A percentile compares a stretch with the other conserved stretches of the same genome.
Conservation (phyloP, 2,329 filamentous ascomycete species). For the Nothophoma quercina region DNA sequence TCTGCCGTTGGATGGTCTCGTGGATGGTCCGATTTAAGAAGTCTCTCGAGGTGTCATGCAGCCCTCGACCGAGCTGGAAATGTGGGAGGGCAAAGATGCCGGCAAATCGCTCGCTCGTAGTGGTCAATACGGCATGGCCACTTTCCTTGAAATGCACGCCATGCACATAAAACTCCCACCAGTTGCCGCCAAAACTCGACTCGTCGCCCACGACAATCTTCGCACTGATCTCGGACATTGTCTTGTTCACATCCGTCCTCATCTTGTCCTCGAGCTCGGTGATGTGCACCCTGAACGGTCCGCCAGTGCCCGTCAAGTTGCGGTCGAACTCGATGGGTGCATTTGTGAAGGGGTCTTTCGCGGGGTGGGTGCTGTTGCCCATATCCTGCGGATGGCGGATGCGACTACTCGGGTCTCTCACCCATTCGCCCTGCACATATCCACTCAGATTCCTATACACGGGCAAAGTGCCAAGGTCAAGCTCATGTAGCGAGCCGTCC, state of each 20-base stretch:
- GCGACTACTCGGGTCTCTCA: constrained; percentile 61
- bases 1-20: constrained; percentile 70
- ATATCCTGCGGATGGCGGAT: constrained; percentile 56
- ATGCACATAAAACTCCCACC: constrained; percentile 80
- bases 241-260: constrained; percentile 43
- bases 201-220: constrained; percentile 76
- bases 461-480: constrained; percentile 54
- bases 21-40: constrained; percentile 78
- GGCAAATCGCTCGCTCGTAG: constrained; percentile 86
- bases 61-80: constrained; percentile 68
- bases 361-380: constrained; percentile 64
- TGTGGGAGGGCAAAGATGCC: constrained; percentile 91
- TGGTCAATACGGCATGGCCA: constrained; percentile 81
- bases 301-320: constrained; percentile 75
- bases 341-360: constrained; percentile 71
- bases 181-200: constrained; percentile 69
- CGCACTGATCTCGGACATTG: constrained; percentile 73
- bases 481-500: constrained; percentile 35
- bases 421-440: constrained; percentile 78
- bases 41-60: constrained; percentile 56
- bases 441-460: constrained; percentile 84
- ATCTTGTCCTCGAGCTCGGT: constrained; percentile 59
- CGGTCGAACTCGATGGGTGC: constrained; percentile 68
- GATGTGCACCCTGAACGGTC: constrained; percentile 75
- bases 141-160: constrained; percentile 87